Evolutionary conservation across 495 filamentous ascomycete genomes (phyloP).

Genomic region (Letharia columbiana): DNA sequence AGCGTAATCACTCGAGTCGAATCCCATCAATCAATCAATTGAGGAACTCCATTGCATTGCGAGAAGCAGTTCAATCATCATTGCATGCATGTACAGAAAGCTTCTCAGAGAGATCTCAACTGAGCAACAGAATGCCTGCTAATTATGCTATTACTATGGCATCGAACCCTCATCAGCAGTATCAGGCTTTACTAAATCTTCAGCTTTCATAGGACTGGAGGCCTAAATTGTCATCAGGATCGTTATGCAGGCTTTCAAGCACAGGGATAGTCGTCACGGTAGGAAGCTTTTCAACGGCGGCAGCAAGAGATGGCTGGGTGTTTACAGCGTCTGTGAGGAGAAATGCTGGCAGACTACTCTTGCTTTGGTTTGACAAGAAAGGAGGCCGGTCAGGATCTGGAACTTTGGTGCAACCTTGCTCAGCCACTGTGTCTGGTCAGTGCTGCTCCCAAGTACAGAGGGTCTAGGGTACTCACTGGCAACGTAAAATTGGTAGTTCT

Average conservation of each 20-base stretch:
- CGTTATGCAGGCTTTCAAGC: neutral
- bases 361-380: neutral
- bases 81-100: neutral
- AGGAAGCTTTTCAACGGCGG: neutral
- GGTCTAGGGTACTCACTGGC: constrained; percentile 15
- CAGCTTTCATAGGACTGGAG: neutral
- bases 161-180: neutral
- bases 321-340: neutral
- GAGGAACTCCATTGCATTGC: neutral
- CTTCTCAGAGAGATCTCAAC: neutral
- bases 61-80: neutral
- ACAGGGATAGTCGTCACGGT: neutral
- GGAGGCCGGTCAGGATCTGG: constrained; percentile 16
- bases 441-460: neutral
- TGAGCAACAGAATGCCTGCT: neutral
- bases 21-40: neutral
- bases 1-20: neutral
- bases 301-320: neutral
- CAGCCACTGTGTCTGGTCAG: constrained; percentile 16
- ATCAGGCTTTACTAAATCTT: neutral
- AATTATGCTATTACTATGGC: neutral
- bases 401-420: constrained; percentile 9
- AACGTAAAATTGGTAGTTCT: constrained; percentile 17
- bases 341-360: neutral
- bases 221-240: neutral